Conservation (phyloP, 2,329 filamentous ascomycete genomes). For the Orbilia blumenaviensis region DNA sequence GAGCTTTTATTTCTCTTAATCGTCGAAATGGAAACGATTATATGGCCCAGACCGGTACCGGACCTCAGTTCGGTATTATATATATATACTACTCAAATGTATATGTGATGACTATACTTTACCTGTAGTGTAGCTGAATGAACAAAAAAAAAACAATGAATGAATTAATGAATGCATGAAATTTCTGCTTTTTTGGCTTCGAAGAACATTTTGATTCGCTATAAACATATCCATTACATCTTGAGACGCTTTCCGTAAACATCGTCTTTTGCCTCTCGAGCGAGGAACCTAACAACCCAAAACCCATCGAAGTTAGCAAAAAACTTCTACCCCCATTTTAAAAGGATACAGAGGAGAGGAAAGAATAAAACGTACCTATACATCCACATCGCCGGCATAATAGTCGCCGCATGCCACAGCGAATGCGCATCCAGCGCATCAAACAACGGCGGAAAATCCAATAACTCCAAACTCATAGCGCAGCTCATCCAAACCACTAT, state of each 20-base stretch:
- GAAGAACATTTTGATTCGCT: too few relatives aligned
- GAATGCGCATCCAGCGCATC: conserved; percentile 91
- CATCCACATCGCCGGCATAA: conserved; percentile 86
- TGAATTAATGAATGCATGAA: too few relatives aligned
- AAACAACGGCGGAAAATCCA: conserved; percentile 88
- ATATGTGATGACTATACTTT: too few relatives aligned
- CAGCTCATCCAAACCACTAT: conserved; percentile 91
- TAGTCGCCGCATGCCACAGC: conserved; percentile 94
- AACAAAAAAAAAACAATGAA: too few relatives aligned
- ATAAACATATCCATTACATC: conserved; percentile 47
- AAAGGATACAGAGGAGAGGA: background rate
- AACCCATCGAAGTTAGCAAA: background rate
- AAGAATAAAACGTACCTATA: conserved; percentile 67
- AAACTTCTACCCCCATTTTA: background rate
- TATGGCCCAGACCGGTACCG: too few relatives aligned
- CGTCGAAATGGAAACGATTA: too few relatives aligned
- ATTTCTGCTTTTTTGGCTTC: too few relatives aligned
- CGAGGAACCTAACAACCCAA: conserved; percentile 23
- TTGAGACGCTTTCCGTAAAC: conserved; percentile 50
- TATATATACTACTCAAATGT: too few relatives aligned
- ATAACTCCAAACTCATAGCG: conserved; percentile 93
- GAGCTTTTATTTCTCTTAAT: too few relatives aligned
- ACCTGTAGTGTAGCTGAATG: too few relatives aligned
- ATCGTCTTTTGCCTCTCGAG: conserved; percentile 43
- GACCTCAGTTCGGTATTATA: too few relatives aligned